Conservation (phyloP, 805 yeast genomes). For the Wickerhamiella spandovensis region DNA sequence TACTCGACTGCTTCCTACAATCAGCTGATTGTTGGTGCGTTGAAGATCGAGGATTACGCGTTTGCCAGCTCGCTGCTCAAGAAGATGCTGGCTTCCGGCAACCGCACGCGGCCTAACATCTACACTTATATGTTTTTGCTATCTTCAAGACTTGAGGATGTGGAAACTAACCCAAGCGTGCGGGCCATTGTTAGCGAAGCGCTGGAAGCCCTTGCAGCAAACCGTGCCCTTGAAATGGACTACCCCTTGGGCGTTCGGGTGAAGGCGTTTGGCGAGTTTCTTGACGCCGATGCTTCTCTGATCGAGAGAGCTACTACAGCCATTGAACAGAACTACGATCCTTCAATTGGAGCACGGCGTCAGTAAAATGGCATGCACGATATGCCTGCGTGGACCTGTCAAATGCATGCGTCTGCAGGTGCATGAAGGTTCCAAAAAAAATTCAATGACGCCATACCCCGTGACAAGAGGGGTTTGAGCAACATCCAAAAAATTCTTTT, state of each 20-base stretch:
- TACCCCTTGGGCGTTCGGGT: constrained; percentile 10
- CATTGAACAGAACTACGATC: not conserved
- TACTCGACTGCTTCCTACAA: constrained; percentile 21
- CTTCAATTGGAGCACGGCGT: not conserved
- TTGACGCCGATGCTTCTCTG: constrained; percentile 4
- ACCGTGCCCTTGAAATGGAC: constrained; percentile 8
- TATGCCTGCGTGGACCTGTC: not conserved
- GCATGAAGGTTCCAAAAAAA: too few relatives aligned
- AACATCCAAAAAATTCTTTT: too few relatives aligned
- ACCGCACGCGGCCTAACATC: constrained; percentile 15
- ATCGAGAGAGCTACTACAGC: not conserved
- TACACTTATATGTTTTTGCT: constrained; percentile 21
- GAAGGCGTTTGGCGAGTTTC: not conserved
- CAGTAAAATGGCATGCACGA: not conserved
- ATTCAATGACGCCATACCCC: not conserved
- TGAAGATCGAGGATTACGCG: constrained; percentile 9
- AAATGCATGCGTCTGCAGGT: not conserved
- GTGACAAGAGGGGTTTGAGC: too few relatives aligned
- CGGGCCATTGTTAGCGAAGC: constrained; percentile 6
- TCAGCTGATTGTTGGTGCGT: constrained; percentile 21
- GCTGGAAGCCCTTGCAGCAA: constrained; percentile 3
- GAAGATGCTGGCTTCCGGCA: constrained; percentile 2
- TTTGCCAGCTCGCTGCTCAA: constrained; percentile 16
- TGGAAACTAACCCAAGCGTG: not conserved
- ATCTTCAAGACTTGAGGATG: not conserved